Evolutionary conservation across 306 rosid genomes (phyloP).

Genomic region (Quercus cerris): DNA sequence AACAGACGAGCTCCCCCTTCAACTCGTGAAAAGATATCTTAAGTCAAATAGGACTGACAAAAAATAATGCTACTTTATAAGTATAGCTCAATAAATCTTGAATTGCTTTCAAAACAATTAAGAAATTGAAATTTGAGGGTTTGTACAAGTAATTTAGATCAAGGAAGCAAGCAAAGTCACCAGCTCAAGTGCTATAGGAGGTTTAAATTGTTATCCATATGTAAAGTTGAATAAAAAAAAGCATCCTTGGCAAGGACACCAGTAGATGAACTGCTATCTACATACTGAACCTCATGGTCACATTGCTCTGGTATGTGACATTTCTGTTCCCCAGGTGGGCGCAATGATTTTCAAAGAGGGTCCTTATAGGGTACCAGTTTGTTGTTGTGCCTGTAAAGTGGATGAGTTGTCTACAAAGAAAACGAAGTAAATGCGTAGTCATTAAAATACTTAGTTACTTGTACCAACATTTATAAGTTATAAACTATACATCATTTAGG

Average conservation of each 20-base stretch:
- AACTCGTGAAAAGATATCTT: no score
- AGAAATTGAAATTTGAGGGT: not conserved
- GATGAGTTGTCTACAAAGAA: slow-evolving; percentile 70
- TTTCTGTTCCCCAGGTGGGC: slow-evolving; percentile 36
- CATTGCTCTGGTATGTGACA: slow-evolving; percentile 77
- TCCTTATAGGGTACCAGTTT: slow-evolving; percentile 69
- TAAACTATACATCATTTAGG: no score
- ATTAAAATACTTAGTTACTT: not conserved
- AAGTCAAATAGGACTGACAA: no score
- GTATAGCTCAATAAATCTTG: no score
- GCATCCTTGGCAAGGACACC: slow-evolving; percentile 75
- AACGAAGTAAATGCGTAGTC: not conserved
- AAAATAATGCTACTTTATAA: no score
- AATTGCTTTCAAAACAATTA: not conserved
- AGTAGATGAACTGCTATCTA: slow-evolving; percentile 76
- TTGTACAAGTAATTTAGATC: no score
- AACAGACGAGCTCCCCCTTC: no score
- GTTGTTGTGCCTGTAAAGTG: slow-evolving; percentile 62
- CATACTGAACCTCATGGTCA: slow-evolving; percentile 76
- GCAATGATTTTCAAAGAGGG: slow-evolving; percentile 66
- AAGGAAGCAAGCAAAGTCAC: slow-evolving; percentile 25
- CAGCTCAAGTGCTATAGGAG: slow-evolving; percentile 75
- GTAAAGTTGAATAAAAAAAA: slow-evolving; percentile 59
- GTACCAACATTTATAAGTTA: not conserved
- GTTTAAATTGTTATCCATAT: slow-evolving; percentile 55